phyloP scores from a whole-genome alignment of 225 moss, liverwort and hornwort species.

The Takakia lepidozioides region DNA sequence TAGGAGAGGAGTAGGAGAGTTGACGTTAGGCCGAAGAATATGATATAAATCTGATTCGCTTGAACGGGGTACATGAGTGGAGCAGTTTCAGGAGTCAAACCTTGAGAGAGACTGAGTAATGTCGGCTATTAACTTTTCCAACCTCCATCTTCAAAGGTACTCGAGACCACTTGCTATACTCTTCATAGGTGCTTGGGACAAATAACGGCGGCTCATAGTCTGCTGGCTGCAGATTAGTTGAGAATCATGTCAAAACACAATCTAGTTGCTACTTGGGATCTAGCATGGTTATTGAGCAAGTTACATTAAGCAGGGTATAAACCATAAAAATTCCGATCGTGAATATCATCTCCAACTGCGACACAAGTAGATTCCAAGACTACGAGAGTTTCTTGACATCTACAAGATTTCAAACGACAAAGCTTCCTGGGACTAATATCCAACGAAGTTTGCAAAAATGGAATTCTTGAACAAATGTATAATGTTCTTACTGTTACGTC shows the following conservation, averaged over 20 bases:
- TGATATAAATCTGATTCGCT: background rate
- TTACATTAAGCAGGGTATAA: too few species aligned
- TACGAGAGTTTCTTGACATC: too few species aligned
- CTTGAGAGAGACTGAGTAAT: constrained; percentile 43
- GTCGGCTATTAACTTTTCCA: constrained; percentile 43
- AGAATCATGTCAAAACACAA: background rate
- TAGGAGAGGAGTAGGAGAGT: background rate
- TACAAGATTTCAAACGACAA: background rate
- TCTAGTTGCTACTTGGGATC: too few species aligned
- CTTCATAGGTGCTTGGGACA: constrained; percentile 30
- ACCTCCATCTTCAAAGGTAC: constrained; percentile 41
- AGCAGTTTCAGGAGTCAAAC: constrained; percentile 1
- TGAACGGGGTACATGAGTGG: background rate
- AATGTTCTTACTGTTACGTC: constrained; percentile 38
- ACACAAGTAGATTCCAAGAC: too few species aligned
- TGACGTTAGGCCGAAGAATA: background rate
- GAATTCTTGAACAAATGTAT: background rate
- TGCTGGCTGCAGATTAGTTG: constrained; percentile 22
- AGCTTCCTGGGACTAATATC: background rate
- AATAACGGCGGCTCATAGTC: constrained; percentile 58
- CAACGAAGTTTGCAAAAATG: background rate
- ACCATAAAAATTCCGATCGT: too few species aligned
- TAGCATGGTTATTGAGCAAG: background rate
- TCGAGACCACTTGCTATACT: constrained; percentile 28
- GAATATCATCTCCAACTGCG: too few species aligned